phyloP scores from a whole-genome alignment of 2,329 filamentous ascomycete genomes.

The Fusarium fujikuroi region DNA sequence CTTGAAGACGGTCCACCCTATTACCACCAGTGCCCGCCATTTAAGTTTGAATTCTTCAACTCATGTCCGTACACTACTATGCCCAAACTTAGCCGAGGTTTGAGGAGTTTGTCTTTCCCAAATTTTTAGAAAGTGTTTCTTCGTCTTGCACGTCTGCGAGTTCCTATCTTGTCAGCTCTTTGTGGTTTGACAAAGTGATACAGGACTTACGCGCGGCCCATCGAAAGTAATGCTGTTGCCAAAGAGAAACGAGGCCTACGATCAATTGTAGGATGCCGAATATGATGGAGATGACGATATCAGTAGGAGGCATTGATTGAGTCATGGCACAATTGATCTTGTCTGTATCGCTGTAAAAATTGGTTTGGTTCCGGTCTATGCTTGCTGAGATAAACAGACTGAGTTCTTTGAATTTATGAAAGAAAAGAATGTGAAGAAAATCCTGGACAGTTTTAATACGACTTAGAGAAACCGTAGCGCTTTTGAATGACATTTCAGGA shows the following conservation, averaged over 20 bases:
- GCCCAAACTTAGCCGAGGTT: accelerated
- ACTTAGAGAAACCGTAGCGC: accelerated
- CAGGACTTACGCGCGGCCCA: background rate
- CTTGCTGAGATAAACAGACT: accelerated
- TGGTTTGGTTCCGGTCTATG: accelerated
- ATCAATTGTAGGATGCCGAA: background rate
- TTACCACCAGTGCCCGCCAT: background rate
- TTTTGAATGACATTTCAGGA: too few species aligned
- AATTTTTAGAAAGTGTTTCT: background rate
- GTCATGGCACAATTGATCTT: background rate
- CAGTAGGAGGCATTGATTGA: background rate
- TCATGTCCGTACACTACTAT: accelerated
- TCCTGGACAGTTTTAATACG: accelerated
- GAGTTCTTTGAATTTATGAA: background rate
- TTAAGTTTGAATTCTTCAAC: background rate
- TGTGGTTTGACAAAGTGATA: accelerated
- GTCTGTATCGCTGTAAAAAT: accelerated
- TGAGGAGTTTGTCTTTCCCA: accelerated
- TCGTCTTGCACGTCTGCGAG: background rate
- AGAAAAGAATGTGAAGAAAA: accelerated
- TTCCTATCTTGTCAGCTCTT: background rate
- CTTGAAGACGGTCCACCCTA: background rate
- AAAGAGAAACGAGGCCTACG: background rate
- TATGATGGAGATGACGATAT: background rate
- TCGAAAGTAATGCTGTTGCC: conserved; percentile 4